Evolutionary conservation across 2,329 filamentous ascomycete species (phyloP).

Genomic region (Sordariomycetes sp.): DNA sequence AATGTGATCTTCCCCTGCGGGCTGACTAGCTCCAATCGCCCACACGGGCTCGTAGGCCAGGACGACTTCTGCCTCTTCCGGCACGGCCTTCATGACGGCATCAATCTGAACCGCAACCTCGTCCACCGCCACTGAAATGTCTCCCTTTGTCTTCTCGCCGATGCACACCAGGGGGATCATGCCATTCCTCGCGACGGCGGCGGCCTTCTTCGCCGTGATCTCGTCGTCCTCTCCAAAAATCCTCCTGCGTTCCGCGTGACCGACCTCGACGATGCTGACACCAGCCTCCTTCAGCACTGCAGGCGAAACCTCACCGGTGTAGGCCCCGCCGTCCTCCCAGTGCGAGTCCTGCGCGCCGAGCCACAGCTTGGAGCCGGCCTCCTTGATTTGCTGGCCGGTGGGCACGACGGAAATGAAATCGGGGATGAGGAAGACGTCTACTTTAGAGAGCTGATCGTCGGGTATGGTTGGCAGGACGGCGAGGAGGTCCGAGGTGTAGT

Average conservation of each 20-base stretch:
- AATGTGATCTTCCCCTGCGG: constrained; percentile 65
- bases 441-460: constrained; percentile 30
- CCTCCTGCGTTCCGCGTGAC: constrained; percentile 68
- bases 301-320: constrained; percentile 71
- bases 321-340: constrained; percentile 61
- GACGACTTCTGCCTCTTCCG: constrained; percentile 55
- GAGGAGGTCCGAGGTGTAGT: constrained; percentile 43
- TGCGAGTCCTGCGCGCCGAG: constrained; percentile 69
- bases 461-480: constrained; percentile 31
- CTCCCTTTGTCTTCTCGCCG: constrained; percentile 52
- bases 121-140: constrained; percentile 57
- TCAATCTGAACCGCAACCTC: constrained; percentile 60
- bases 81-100: constrained; percentile 51
- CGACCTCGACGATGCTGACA: constrained; percentile 65
- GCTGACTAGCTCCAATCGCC: constrained; percentile 71
- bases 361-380: constrained; percentile 33
- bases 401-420: constrained; percentile 63
- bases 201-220: constrained; percentile 58
- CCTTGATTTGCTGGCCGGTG: constrained; percentile 36
- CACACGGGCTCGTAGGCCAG: constrained; percentile 84
- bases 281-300: constrained; percentile 57
- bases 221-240: constrained; percentile 69
- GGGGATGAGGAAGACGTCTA: constrained; percentile 70
- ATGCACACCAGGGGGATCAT: constrained; percentile 75
- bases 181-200: constrained; percentile 56